Evolutionary conservation across 495 filamentous ascomycete species (phyloP), one percentile per base, ranked within the genome.

Genomic region (Neurospora sp.): DNA sequence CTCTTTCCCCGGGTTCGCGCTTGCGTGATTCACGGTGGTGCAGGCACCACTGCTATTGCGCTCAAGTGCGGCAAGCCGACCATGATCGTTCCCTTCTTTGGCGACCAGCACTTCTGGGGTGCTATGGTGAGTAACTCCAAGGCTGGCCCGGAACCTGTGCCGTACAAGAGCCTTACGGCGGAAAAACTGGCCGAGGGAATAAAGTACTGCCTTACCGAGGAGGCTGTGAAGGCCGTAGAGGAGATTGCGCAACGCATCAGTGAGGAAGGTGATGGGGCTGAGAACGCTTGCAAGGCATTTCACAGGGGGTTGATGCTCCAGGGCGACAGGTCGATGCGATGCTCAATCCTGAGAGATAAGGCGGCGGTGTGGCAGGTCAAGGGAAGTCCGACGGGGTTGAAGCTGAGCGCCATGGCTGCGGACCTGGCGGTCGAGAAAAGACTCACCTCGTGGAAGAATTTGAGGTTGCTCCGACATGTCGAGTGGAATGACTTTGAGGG

Each of bases 401-500:
- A 85, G 66, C 78, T 96, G 3, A 90, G 87, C 68, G 84, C 91
- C 1, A 70, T 93, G 35, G 93, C 92, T 0, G 91, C 91, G 0
- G 85, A 91, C 69, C 73, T 92, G 10, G 77, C 92, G 3, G 85
- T 91, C 0, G 81, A 88, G 69, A 82, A 84, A 74, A 85, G 86
- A 46, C 85, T 87, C 69, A 77, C 94, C 48, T 84, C 86, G 27
- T 90, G 87, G 86, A 87, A 87, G 68, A 87, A 90, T 70, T 79
- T 96, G n/a, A 84, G 88, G 53, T 81, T 93, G 22, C 75, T 91
- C 4, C 82, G 92, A 40, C 90, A 92, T 73, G 85, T 85, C 41
- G 90, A 93, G 74, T 94, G 91, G 91, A 93, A 93, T 73, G 91
- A 93, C 76, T 93, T 92, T 73, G 90, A 91, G 71, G 91, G 91